Conservation (phyloP, 352 stramenopile species). For the Sclerospora graminicola region DNA sequence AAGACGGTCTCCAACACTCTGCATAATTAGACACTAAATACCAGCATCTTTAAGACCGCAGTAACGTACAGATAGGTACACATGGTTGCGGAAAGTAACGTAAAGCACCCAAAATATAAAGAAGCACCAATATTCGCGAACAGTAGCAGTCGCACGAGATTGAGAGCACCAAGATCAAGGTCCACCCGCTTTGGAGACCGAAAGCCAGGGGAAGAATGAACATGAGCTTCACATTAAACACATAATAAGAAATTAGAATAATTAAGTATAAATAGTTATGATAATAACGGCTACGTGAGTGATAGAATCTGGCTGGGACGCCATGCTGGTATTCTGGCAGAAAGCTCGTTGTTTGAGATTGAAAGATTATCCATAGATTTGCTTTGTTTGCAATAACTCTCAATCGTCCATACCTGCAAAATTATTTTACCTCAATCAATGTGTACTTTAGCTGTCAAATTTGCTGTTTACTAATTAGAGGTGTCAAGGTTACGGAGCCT, state of each 20-base stretch:
- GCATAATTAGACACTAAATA: conserved; percentile 2
- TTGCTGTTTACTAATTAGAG: too few relatives aligned
- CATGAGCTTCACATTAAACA: conserved; percentile 29
- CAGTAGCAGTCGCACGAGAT: conserved; percentile 54
- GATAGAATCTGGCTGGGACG: conserved; percentile 76
- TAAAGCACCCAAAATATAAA: conserved; percentile 72
- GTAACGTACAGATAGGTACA: conserved; percentile 45
- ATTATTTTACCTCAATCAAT: too few relatives aligned
- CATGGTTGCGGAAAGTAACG: conserved; percentile 66
- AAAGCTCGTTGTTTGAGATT: too few relatives aligned
- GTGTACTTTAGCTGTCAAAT: too few relatives aligned
- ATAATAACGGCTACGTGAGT: conserved; percentile 20
- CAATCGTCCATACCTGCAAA: too few relatives aligned
- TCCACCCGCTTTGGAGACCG: conserved; percentile 67
- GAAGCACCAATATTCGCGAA: conserved; percentile 73
- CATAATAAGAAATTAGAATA: not conserved
- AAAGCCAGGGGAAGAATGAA: conserved; percentile 57
- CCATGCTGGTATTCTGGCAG: too few relatives aligned
- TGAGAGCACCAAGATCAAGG: conserved; percentile 46
- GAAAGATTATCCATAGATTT: too few relatives aligned
- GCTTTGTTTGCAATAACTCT: too few relatives aligned
- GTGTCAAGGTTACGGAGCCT: too few relatives aligned
- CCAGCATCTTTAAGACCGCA: not conserved
- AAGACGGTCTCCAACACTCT: too few relatives aligned
- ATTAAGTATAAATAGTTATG: not conserved